These are phyloP conservation scores for Didymellaceae sp. DNA, from an alignment of 2,329 filamentous ascomycete genomes.

Conservation along the genomic window DNA sequence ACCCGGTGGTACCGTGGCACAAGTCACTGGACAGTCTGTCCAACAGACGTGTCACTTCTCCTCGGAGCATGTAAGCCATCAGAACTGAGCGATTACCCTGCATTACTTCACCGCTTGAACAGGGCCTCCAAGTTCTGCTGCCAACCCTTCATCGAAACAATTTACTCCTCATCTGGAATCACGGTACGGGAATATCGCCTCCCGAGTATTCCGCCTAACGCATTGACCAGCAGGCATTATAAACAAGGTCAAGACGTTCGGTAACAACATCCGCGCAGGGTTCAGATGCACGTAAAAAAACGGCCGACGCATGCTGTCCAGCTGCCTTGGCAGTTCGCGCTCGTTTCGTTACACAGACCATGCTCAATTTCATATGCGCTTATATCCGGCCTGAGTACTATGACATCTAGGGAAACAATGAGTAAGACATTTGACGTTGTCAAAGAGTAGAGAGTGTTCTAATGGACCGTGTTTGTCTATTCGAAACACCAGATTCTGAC, in stretches of 20 bases:
- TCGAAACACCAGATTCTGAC: constrained; percentile 6
- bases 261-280: not conserved
- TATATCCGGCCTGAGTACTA: not conserved
- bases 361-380: not conserved
- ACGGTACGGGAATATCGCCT: not conserved
- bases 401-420: not conserved
- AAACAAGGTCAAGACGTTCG: not conserved
- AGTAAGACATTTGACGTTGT: not conserved
- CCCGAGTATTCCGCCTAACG: not conserved
- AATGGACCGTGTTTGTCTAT: constrained; percentile 7
- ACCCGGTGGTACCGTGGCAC: constrained; percentile 16
- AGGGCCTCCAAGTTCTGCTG: not conserved
- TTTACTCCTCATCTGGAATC: constrained; percentile 3
- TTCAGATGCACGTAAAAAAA: constrained; percentile 4
- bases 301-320: constrained; percentile 1
- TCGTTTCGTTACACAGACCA: not conserved
- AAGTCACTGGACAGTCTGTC: constrained; percentile 2
- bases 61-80: not conserved
- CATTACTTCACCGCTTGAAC: not conserved
- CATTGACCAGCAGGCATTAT: not conserved
- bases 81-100: not conserved
- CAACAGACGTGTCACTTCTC: not conserved
- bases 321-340: not conserved
- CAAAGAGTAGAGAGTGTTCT: not conserved
- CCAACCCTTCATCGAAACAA: not conserved